Evolutionary conservation across 2,329 filamentous ascomycete species (phyloP).

Genomic region (Trichoderma harzianum): DNA sequence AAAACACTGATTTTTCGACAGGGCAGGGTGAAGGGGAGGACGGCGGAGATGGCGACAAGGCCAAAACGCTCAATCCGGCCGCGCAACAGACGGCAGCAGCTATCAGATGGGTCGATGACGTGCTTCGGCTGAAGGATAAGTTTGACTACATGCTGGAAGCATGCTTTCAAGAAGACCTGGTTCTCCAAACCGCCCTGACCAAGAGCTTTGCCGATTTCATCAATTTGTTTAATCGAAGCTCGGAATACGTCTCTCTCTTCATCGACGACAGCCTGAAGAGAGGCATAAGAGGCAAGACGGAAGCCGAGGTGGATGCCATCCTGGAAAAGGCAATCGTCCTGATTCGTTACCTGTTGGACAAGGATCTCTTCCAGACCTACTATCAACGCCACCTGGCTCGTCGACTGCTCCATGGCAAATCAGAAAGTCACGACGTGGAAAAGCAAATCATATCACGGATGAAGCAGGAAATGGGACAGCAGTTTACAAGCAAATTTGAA

Average conservation of each 20-base stretch:
- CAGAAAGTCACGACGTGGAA: conserved; percentile 86
- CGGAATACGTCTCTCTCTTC: conserved; percentile 92
- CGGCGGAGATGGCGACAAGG: conserved; percentile 41
- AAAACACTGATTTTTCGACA: conserved; percentile 52
- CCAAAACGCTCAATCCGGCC: conserved; percentile 42
- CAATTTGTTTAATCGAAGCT: conserved; percentile 79
- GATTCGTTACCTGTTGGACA: conserved; percentile 83
- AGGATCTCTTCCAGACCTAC: conserved; percentile 93
- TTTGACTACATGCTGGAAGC: conserved; percentile 75
- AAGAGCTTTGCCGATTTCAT: conserved; percentile 91
- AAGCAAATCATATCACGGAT: conserved; percentile 94
- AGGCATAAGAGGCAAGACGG: conserved; percentile 88
- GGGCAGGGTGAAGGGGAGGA: conserved; percentile 44
- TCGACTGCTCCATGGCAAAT: conserved; percentile 82
- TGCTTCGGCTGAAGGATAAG: conserved; percentile 79
- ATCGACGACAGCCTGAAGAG: conserved; percentile 96
- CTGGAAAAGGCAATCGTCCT: conserved; percentile 87
- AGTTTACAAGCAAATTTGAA: conserved; percentile 89
- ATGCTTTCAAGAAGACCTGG: conserved; percentile 72
- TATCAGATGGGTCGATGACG: conserved; percentile 92
- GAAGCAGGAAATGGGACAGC: conserved; percentile 93
- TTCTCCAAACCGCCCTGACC: conserved; percentile 76
- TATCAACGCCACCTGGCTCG: conserved; percentile 96
- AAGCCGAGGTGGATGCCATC: conserved; percentile 77
- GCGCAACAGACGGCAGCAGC: conserved; percentile 83